phyloP scores from a whole-genome alignment of 2,329 filamentous ascomycete species.

The Aspergillus candidus region DNA sequence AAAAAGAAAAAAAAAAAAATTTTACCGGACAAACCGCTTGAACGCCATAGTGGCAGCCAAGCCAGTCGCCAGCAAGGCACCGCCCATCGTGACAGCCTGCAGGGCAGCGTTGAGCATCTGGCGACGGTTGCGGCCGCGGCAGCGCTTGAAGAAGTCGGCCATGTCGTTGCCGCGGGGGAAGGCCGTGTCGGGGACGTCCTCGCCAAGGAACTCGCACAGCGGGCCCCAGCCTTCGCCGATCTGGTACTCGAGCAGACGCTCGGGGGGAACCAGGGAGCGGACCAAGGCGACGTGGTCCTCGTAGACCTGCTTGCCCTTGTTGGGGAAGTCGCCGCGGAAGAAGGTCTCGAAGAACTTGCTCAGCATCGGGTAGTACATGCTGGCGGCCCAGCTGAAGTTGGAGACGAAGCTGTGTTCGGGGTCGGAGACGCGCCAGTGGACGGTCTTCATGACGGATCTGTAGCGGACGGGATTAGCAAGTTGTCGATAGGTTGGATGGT shows the following conservation, averaged over 20 bases:
- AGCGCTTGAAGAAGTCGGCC: constrained; percentile 51
- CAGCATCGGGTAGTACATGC: constrained; percentile 65
- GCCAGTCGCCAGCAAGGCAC: constrained; percentile 43
- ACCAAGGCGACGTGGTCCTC: constrained; percentile 51
- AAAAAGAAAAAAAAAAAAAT: constrained; percentile 1
- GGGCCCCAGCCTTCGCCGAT: constrained; percentile 51
- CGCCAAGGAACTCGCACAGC: constrained; percentile 50
- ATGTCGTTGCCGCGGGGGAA: constrained; percentile 51
- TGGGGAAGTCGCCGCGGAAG: constrained; percentile 62
- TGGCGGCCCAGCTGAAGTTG: constrained; percentile 57
- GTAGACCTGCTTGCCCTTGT: constrained; percentile 59
- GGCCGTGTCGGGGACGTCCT: constrained; percentile 45
- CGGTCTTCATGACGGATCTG: constrained; percentile 59
- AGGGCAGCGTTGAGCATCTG: constrained; percentile 52
- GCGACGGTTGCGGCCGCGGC: constrained; percentile 47
- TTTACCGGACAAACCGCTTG: constrained; percentile 33
- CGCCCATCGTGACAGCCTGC: constrained; percentile 46
- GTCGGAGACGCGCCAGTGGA: constrained; percentile 62
- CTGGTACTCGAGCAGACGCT: constrained; percentile 49
- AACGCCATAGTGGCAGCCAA: constrained; percentile 36
- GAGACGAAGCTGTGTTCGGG: constrained; percentile 53
- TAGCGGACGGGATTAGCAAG: constrained; percentile 1
- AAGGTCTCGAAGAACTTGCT: constrained; percentile 63
- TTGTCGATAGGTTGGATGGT: neutral
- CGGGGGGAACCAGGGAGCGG: constrained; percentile 42